Evolutionary conservation across 1,284 basidiomycete species (phyloP).

Genomic region (Sporisorium sorghi): DNA sequence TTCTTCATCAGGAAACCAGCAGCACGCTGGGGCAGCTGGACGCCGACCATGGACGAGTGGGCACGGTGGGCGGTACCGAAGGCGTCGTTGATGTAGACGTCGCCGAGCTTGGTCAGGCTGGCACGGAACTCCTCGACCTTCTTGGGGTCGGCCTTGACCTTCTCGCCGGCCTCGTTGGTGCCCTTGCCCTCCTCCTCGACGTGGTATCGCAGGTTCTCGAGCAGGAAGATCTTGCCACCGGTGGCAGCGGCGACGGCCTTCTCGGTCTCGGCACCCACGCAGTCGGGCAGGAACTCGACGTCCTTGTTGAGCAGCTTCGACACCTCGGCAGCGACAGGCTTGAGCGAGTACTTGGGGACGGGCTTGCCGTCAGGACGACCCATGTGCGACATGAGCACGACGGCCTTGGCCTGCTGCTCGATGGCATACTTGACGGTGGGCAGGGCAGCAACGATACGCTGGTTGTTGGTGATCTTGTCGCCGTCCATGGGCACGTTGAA

Average conservation of each 20-base stretch:
- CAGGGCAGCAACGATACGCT: conserved; percentile 93
- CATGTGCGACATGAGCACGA: conserved; percentile 97
- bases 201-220: conserved; percentile 98
- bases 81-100: conserved; percentile 98
- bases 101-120: conserved; percentile 88
- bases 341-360: conserved; percentile 89
- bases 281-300: conserved; percentile 85
- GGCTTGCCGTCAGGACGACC: conserved; percentile 95
- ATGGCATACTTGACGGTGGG: conserved; percentile 96
- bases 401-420: conserved; percentile 83
- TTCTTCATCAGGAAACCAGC: conserved; percentile 98
- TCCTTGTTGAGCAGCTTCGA: conserved; percentile 69
- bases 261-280: conserved; percentile 87
- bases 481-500: conserved; percentile 93
- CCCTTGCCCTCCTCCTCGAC: conserved; percentile 95
- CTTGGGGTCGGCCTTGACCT: conserved; percentile 88
- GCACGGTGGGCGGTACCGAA: conserved; percentile 98
- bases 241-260: conserved; percentile 78
- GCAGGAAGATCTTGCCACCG: conserved; percentile 84
- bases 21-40: conserved; percentile 91
- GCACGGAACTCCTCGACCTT: conserved; percentile 87
- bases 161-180: conserved; percentile 91
- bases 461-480: conserved; percentile 91
- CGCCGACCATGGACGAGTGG: conserved; percentile 98
- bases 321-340: conserved; percentile 77